phyloP scores from a whole-genome alignment of 2,329 filamentous ascomycete genomes.

The Colletotrichum horii region DNA sequence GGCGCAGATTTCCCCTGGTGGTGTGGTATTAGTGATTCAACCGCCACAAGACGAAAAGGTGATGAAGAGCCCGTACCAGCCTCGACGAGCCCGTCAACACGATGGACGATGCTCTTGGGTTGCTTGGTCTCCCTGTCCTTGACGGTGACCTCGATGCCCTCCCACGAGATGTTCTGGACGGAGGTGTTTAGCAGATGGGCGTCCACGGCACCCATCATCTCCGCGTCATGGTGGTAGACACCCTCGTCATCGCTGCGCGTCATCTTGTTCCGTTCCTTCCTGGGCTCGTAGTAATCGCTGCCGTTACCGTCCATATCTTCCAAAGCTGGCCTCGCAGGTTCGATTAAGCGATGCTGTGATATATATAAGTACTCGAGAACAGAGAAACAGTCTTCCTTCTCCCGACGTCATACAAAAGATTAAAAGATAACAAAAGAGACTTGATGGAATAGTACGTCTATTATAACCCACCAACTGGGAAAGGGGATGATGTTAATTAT shows the following conservation, averaged over 20 bases:
- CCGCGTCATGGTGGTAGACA: conserved; percentile 23
- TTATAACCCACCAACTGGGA: neutral
- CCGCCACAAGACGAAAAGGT: neutral
- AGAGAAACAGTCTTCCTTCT: neutral
- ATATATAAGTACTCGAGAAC: neutral
- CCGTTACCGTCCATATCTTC: neutral
- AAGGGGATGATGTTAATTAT: neutral
- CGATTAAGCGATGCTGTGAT: neutral
- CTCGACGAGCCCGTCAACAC: conserved; percentile 67
- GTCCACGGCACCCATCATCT: conserved; percentile 33
- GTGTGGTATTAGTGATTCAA: neutral
- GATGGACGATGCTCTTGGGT: conserved; percentile 66
- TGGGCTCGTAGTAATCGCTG: neutral
- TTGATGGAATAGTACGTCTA: neutral
- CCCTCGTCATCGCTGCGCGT: neutral
- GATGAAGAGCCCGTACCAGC: conserved; percentile 53
- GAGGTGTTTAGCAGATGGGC: conserved; percentile 67
- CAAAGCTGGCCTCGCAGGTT: neutral
- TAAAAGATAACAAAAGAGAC: neutral
- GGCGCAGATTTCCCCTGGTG: conserved; percentile 71
- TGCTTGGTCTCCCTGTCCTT: conserved; percentile 72
- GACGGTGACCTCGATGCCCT: conserved; percentile 70
- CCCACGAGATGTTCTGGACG: conserved; percentile 71
- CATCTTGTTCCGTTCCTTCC: neutral
- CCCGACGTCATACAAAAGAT: neutral